Evolutionary conservation across 768 basidiomycete species (phyloP), one percentile per base, ranked within the genome.

Genomic region (Boletus sp.): DNA sequence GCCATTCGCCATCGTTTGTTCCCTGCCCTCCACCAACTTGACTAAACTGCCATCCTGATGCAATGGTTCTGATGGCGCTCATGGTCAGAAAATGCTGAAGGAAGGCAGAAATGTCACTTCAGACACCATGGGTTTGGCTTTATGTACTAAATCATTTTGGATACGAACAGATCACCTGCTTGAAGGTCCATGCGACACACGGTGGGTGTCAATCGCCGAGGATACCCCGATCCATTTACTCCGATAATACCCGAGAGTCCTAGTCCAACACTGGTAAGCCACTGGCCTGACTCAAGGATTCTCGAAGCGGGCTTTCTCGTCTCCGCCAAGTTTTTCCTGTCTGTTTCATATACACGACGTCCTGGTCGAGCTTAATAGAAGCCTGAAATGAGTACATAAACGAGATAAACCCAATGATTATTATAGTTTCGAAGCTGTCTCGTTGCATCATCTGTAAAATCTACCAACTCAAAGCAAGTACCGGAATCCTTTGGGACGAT

Each of bases 1-100:
- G 62, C 89, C 89, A 92, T 77, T 91, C 88, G 41, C 77, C 84
- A 29, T 81, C 75, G 54, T 79, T 77, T 24, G 82, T 82, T 20
- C 82, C 82, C 57, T 78, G 73, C 29, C 83, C 84, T 14, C 85
- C 86, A 24, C 81, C 83, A 35, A 86, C 69, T 66, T 87, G 87
- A 8, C 82, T 83, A 65, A 92, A 91, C 42, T 69, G 71, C 90
- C 91, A 92, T 40, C 81, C 74, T 8, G 71, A 63, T 48, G 73
- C 55, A 29, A 83, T 68, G 5, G 69, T 51, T 49, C 64, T 74
- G 39, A 55, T 57, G 42, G 42, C 37, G 40, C 59, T 69, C 60
- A 65, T 72, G 42, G 47, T 54, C 12, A 39, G 53, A 42, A 35
- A 28, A 29, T 14, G 45, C 17, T 12, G 41, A n/a, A 46, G 50